A percentile compares a stretch with the other conserved stretches of the same genome.
phyloP scores from a whole-genome alignment of 345 rosid species.

The Eucalyptus globulus region DNA sequence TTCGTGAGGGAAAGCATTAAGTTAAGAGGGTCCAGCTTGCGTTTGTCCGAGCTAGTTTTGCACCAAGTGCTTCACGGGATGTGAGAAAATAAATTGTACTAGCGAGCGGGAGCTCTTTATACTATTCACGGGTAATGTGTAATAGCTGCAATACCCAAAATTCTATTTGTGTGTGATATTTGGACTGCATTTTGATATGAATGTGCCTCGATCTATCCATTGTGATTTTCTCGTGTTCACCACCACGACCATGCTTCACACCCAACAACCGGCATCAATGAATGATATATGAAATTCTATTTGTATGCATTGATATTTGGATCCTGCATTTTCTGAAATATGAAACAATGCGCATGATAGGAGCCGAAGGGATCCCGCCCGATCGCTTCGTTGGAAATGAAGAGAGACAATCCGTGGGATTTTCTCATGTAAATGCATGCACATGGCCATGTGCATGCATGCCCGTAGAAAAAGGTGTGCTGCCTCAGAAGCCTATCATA shows the following conservation, averaged over 20 bases:
- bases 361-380: too few relatives aligned
- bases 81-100: background rate
- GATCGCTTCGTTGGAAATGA: too few relatives aligned
- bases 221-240: background rate
- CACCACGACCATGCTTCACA: rapidly evolving
- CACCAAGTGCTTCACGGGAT: rapidly evolving
- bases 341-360: too few relatives aligned
- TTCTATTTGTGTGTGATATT: too few relatives aligned
- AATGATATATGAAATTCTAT: background rate
- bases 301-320: too few relatives aligned
- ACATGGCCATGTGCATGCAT: too few relatives aligned
- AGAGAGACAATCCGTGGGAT: too few relatives aligned
- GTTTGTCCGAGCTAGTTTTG: background rate
- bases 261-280: background rate
- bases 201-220: background rate
- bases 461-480: too few relatives aligned
- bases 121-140: rapidly evolving
- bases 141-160: background rate
- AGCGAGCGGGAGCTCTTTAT: background rate
- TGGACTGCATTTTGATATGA: too few relatives aligned
- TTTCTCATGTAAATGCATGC: too few relatives aligned
- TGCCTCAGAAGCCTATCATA: too few relatives aligned
- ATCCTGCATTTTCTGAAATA: too few relatives aligned
- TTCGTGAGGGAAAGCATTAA: rapidly evolving
- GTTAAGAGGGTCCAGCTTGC: background rate